Evolutionary conservation across 2,329 filamentous ascomycete genomes (phyloP).

Genomic region (Phialemonium atrogriseum): DNA sequence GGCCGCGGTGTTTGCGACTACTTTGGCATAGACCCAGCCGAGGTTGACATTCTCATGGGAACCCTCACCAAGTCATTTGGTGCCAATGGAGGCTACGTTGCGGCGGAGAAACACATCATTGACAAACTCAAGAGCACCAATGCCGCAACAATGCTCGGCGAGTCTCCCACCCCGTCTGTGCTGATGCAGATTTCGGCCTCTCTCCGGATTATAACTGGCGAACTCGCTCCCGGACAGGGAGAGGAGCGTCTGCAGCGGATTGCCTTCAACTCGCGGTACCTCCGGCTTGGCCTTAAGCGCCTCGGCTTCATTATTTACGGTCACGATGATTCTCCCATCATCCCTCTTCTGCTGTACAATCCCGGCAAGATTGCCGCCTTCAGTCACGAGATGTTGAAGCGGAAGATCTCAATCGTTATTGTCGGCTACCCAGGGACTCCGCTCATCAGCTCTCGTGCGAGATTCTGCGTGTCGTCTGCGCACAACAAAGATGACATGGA

Average conservation of each 20-base stretch:
- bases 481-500: constrained; percentile 99
- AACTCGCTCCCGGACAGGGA: constrained; percentile 81
- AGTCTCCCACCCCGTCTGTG: constrained; percentile 80
- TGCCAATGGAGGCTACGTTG: constrained; percentile 93
- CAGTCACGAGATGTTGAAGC: constrained; percentile 95
- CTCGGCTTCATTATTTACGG: constrained; percentile 95
- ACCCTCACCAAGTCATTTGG: constrained; percentile 98
- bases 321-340: constrained; percentile 95
- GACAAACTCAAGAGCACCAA: constrained; percentile 85
- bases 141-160: constrained; percentile 77
- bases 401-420: constrained; percentile 95
- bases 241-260: constrained; percentile 93
- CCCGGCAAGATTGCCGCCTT: constrained; percentile 99
- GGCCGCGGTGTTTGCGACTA: constrained; percentile 96
- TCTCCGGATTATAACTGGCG: constrained; percentile 81
- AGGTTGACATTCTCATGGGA: constrained; percentile 96
- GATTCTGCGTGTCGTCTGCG: constrained; percentile 91
- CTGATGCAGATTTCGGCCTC: constrained; percentile 85
- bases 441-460: constrained; percentile 85
- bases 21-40: constrained; percentile 78
- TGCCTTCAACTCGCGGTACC: constrained; percentile 96
- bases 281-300: constrained; percentile 94
- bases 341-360: constrained; percentile 90
- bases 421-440: constrained; percentile 96
- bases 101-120: constrained; percentile 81